Percentiles rank a stretch among this genome's conserved stretches.
Evolutionary conservation across 345 rosid species (phyloP).

Genomic region (Excoecaria cochinchinensis): DNA sequence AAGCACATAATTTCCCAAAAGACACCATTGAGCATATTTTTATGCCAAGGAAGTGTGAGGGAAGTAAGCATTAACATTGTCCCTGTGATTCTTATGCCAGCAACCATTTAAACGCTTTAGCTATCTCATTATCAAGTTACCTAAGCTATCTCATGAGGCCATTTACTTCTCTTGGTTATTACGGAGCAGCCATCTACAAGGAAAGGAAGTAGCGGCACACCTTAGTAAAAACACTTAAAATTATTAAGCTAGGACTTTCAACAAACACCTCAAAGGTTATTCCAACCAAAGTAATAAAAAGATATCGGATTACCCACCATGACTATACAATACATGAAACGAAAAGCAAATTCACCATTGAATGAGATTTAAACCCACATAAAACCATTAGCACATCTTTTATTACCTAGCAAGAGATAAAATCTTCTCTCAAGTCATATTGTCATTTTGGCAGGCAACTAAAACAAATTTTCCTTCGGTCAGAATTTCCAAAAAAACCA

Average conservation of each 20-base stretch:
- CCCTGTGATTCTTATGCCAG: not conserved
- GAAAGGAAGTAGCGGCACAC: not conserved
- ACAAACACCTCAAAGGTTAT: not conserved
- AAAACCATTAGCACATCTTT: too few relatives aligned
- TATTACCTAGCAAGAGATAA: too few relatives aligned
- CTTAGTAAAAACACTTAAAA: not conserved
- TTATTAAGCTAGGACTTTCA: constrained; percentile 12
- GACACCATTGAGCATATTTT: not conserved
- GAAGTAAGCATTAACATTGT: not conserved
- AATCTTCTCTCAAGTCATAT: too few relatives aligned
- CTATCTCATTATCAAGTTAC: too few relatives aligned
- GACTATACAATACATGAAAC: too few relatives aligned
- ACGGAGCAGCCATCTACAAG: not conserved
- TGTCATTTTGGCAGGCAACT: too few relatives aligned
- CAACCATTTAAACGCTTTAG: not conserved
- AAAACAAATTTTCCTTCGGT: too few relatives aligned
- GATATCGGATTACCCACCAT: too few relatives aligned
- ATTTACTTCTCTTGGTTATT: too few relatives aligned
- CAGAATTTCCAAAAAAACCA: too few relatives aligned
- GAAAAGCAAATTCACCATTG: not conserved
- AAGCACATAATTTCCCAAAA: not conserved
- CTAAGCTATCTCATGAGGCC: not conserved
- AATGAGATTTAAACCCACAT: too few relatives aligned
- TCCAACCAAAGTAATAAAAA: too few relatives aligned
- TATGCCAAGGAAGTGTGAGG: not conserved